Base-by-base conservation (phyloP, 2,329 filamentous ascomycete genomes). In the Aspergillus piperis region DNA sequence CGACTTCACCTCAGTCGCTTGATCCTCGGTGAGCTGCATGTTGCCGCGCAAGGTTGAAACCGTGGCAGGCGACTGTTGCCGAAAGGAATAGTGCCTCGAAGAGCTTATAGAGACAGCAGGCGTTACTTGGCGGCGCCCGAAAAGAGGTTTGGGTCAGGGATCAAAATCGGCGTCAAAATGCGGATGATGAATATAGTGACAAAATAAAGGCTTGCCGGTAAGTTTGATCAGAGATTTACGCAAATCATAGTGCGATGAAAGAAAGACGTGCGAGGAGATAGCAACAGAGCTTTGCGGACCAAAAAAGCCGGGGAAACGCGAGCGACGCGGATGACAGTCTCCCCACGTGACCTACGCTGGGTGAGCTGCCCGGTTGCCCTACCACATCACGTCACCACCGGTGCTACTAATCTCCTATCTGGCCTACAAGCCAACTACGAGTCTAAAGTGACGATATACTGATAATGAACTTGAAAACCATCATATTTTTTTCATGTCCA, bases 1-100 rank as follows among this genome's bases (percentile, higher is more conserved):
- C 59, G 73, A 74, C 77, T 86, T 86, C 67, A 88, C 80, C 41
- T 79, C 76, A 15, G 73, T 74, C 17, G 80, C 78, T 65, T 87
- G 80, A 21, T 76, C 77, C 17, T 86, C 84, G 47, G 80, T 78
- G 60, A 87, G 79, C 64, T 82, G 75, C 85, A 87, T 87, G 32
- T 5, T 66, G 57, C 19, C 19, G 23, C 49, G 32, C 17, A 30
- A 27, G 27, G 51, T 27, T 8, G 32, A 5, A n/a, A 32, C 25
- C 21, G 17, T 19, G 11, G 8, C 25, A 30, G 19, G 25, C 47
- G 36, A 50, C 54, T 19, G 30, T 39, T 48, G 39, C n/a, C 52
- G 54, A 53, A 44, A 59, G 44, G 61, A 50, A 13, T 21, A 23
- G 23, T 21, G 3, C 32, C 41, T 56, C 39, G 19, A 48, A 21